A percentile compares a stretch with the other conserved stretches of the same genome.
phyloP scores from a whole-genome alignment of 139 green algal species.

The Micromonas commoda region DNA sequence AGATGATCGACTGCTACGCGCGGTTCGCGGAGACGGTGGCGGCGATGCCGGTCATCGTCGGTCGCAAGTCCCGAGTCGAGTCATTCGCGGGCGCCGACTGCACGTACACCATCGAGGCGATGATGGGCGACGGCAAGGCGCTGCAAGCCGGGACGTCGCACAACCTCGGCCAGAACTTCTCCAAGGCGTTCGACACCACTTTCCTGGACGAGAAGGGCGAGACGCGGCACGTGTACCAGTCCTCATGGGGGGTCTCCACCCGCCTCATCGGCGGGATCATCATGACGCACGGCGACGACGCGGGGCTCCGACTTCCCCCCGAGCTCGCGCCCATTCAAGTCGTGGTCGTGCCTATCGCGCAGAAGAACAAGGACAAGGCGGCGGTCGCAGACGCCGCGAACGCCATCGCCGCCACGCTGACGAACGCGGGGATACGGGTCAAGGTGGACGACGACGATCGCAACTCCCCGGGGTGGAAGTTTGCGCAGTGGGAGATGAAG shows the following conservation, averaged over 20 bases:
- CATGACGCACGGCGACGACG: constrained; percentile 97
- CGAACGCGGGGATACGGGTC: constrained; percentile 64
- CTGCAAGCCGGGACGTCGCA: constrained; percentile 93
- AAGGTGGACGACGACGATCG: constrained; percentile 70
- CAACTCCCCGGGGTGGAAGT: constrained; percentile 90
- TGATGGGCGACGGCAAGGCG: constrained; percentile 91
- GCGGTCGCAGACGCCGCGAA: constrained; percentile 55
- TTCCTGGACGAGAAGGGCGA: constrained; percentile 50
- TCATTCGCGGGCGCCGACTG: constrained; percentile 80
- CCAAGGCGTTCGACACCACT: constrained; percentile 55
- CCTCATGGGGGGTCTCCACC: constrained; percentile 86
- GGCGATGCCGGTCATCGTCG: constrained; percentile 88
- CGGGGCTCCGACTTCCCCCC: constrained; percentile 82
- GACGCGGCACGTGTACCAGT: constrained; percentile 80
- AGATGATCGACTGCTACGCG: constrained; percentile 58
- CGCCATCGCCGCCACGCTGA: constrained; percentile 48
- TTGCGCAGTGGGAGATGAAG: constrained; percentile 96
- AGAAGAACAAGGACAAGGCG: constrained; percentile 71
- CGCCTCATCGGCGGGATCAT: constrained; percentile 93
- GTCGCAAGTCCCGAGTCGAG: constrained; percentile 85
- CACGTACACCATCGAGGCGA: constrained; percentile 98
- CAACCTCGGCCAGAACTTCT: constrained; percentile 96
- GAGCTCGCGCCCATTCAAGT: constrained; percentile 85
- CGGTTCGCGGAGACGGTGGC: constrained; percentile 66
- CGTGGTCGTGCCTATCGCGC: constrained; percentile 81